Conservation (phyloP, 1,284 basidiomycete species). For the Vanrija pseudolonga region DNA sequence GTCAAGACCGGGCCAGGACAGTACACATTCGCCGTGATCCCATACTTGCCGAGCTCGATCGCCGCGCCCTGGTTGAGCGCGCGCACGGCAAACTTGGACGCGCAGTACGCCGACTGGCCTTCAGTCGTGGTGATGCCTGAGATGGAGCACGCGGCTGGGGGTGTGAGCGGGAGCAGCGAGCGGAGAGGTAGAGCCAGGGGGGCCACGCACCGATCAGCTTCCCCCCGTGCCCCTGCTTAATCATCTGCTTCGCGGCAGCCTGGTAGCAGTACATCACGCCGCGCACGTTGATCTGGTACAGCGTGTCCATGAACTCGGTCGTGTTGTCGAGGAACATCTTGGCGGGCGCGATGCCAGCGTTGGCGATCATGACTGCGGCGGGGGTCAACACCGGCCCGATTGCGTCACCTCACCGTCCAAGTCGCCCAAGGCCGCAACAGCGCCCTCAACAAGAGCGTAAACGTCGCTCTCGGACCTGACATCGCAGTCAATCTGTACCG, state of each 20-base stretch:
- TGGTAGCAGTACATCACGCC: conserved; percentile 50
- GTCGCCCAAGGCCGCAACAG: conserved; percentile 41
- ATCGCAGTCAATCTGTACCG: conserved; percentile 38
- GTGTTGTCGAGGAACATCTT: conserved; percentile 43
- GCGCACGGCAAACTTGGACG: conserved; percentile 51
- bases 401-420: conserved; percentile 27
- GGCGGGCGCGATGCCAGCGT: conserved; percentile 49
- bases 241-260: conserved; percentile 52
- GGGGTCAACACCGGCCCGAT: neutral
- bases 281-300: conserved; percentile 44
- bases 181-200: no score
- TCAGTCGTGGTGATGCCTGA: conserved; percentile 6
- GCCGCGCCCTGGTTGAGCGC: conserved; percentile 50
- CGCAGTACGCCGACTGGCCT: conserved; percentile 34
- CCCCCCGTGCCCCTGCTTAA: conserved; percentile 51
- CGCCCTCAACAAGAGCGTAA: conserved; percentile 31
- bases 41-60: conserved; percentile 49
- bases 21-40: conserved; percentile 57
- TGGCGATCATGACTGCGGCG: conserved; percentile 49
- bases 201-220: conserved; percentile 53
- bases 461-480: conserved; percentile 37
- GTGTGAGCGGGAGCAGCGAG: neutral
- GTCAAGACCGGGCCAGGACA: conserved; percentile 52
- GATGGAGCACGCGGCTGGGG: conserved; percentile 9
- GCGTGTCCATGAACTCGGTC: conserved; percentile 36